Evolutionary conservation across 345 rosid genomes (phyloP).

Genomic region (Gynandropsis gynandra): DNA sequence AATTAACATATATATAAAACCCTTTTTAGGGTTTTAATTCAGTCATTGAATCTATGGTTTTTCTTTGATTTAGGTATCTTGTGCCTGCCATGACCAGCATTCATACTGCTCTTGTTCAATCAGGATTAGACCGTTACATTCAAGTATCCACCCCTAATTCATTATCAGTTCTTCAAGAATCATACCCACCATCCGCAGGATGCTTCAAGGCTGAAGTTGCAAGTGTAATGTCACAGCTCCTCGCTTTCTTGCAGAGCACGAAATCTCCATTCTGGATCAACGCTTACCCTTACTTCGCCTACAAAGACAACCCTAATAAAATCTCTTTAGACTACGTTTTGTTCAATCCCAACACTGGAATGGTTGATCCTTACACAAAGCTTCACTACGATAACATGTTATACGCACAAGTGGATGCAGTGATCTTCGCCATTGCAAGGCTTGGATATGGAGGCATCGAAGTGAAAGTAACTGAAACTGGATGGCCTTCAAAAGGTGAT

Average conservation of each 20-base stretch:
- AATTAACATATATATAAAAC: no score
- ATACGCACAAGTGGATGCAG: constrained; percentile 91
- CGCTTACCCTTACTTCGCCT: constrained; percentile 94
- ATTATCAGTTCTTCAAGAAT: constrained; percentile 56
- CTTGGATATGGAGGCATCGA: constrained; percentile 65
- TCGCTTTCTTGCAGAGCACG: constrained; percentile 48
- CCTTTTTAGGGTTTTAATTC: no score
- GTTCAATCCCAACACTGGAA: constrained; percentile 74
- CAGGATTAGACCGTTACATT: constrained; percentile 60
- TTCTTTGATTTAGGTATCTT: constrained; percentile 26
- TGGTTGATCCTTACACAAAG: constrained; percentile 72
- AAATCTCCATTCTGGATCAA: constrained; percentile 84
- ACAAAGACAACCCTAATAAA: constrained; percentile 55
- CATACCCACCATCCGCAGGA: constrained; percentile 91
- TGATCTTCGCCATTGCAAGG: constrained; percentile 55
- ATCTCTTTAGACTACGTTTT: constrained; percentile 75
- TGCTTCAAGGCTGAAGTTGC: constrained; percentile 51
- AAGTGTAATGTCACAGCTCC: constrained; percentile 47
- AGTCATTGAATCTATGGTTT: background rate
- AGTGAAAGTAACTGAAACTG: constrained; percentile 81
- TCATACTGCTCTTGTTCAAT: constrained; percentile 59
- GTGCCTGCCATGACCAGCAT: constrained; percentile 79
- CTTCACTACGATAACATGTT: constrained; percentile 84
- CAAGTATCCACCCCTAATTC: constrained; percentile 75
- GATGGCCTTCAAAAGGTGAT: constrained; percentile 98